Evolutionary conservation across 495 filamentous ascomycete genomes (phyloP), one percentile per base, ranked within the genome.

Genomic region (Podospora australis): DNA sequence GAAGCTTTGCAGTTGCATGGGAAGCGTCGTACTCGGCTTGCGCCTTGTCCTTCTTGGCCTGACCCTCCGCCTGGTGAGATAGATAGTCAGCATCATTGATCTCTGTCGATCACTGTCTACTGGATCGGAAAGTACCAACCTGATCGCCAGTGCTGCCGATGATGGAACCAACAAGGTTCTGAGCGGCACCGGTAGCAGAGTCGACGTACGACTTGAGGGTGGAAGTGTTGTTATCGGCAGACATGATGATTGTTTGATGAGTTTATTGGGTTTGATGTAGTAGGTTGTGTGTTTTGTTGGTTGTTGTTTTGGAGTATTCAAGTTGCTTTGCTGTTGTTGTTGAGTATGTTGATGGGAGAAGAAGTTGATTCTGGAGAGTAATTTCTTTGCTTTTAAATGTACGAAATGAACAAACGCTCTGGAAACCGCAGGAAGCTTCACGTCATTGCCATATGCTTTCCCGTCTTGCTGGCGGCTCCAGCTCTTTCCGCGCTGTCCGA

Each of bases 141-240:
- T 90, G 72, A 48, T 88, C 79, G 53, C 70, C 68, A 7, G 73
- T 70, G 67, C 70, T 83, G 66, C 91, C 91, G n/a, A 87, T 88
- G 34, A 94, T 42, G 50, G 72, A 72, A 44, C 88, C 86, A 34
- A 94, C 53, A 35, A 73, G 78, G 45, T 75, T 83, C 68, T 95
- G 88, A 44, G 80, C 81, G 32, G 79, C 64, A 47, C 86, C 88
- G 36, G 78, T 75, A 57, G 85, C 86, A n/a, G 74, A 76, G 77
- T 95, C 88, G 50, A 90, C 64, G 73, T 84, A 84, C 43, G 87
- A 86, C 75, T 90, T 77, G 62, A 87, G 71, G 52, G 87, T 91
- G 46, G 88, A 94, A 39, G 84, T 78, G 64, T 82, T 78, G 64
- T 82, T 78, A 56, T 78, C 73, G 70, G 78, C 73, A 58, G 84